Percentiles rank a stretch among this genome's conserved stretches.
Evolutionary conservation across 2,329 filamentous ascomycete genomes (phyloP).

Genomic region (Cryphonectria carpinicola): DNA sequence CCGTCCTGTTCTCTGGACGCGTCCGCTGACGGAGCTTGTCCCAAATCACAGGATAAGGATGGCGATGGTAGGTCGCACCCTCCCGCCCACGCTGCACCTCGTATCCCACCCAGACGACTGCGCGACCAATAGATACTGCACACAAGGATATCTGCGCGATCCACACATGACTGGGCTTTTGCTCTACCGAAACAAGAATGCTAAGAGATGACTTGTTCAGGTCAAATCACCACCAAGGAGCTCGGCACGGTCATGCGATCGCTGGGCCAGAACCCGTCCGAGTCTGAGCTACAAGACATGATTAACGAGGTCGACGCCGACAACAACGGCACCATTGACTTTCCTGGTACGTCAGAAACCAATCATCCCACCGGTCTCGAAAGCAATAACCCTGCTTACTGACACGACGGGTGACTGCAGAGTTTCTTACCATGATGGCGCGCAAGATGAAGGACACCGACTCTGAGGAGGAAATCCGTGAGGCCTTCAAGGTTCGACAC

Average conservation of each 20-base stretch:
- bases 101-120: conserved; percentile 17
- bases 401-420: conserved; percentile 47
- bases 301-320: conserved; percentile 93
- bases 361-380: not conserved
- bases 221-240: conserved; percentile 91
- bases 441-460: conserved; percentile 95
- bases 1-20: conserved; percentile 12
- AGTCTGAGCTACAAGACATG: conserved; percentile 91
- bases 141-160: not conserved
- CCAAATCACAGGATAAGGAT: conserved; percentile 75
- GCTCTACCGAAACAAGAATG: conserved; percentile 16
- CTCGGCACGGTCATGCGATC: conserved; percentile 90
- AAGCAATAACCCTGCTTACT: conserved; percentile 7
- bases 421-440: conserved; percentile 93
- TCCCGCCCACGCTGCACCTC: conserved; percentile 15
- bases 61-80: conserved; percentile 72
- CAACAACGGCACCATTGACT: conserved; percentile 92
- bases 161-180: not conserved
- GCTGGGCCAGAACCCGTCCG: conserved; percentile 85
- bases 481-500: conserved; percentile 76
- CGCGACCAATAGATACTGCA: conserved; percentile 7
- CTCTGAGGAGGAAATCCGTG: conserved; percentile 87
- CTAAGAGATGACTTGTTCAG: conserved; percentile 49
- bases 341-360: conserved; percentile 67
- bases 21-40: conserved; percentile 28